phyloP scores from a whole-genome alignment of 331 rosid species.

The Malus hybrid region DNA sequence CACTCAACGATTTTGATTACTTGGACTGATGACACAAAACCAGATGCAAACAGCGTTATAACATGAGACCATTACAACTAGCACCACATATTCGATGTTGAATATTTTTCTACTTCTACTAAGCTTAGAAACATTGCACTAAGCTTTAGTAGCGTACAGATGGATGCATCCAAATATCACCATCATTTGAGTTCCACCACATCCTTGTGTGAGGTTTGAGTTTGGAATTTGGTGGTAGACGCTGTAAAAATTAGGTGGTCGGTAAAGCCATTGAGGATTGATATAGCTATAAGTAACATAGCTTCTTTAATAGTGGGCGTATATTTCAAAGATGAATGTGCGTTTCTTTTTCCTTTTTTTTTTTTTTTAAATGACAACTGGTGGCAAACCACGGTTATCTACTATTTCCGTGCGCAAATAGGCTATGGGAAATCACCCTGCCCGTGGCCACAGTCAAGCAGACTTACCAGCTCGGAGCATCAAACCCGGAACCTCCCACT shows the following conservation, averaged over 20 bases:
- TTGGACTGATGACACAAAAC: too few relatives aligned
- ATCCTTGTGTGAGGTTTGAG: not conserved
- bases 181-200: not conserved
- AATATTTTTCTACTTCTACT: not conserved
- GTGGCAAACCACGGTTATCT: rapidly evolving
- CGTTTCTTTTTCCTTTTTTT: not conserved
- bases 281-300: not conserved
- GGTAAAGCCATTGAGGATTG: not conserved
- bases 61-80: not conserved
- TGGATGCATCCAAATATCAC: not conserved
- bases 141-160: not conserved
- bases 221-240: not conserved
- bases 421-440: not conserved
- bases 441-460: too few relatives aligned
- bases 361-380: too few relatives aligned
- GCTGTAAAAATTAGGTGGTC: not conserved
- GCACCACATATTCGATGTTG: not conserved
- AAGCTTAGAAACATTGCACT: not conserved
- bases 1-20: too few relatives aligned
- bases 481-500: too few relatives aligned
- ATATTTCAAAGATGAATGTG: too few relatives aligned
- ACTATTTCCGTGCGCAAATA: rapidly evolving
- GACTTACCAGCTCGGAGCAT: too few relatives aligned
- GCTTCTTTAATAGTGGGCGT: not conserved
- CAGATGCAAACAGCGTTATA: not conserved